Evolutionary conservation across 2,329 filamentous ascomycete species (phyloP), one percentile per base, ranked within the genome.

Genomic region (Chaetomiaceae sp.): DNA sequence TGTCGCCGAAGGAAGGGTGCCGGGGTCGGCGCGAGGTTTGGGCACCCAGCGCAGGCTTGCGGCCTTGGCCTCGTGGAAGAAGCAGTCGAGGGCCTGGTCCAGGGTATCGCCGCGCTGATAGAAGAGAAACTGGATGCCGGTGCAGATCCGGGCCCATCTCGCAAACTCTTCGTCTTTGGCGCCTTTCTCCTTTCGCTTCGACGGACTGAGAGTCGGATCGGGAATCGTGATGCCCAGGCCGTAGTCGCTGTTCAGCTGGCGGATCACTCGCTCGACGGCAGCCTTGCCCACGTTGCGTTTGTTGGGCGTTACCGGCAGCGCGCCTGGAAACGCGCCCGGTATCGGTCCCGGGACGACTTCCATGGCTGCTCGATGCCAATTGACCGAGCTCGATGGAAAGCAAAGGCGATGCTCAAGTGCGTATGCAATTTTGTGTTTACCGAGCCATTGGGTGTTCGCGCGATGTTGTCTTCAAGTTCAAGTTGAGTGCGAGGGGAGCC

Each of bases 191-290:
- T 54, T 57, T 3, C 62, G 62, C 8, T 54, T 43, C 2, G 47
- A 37, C 0, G 63, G 64, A 7, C 61, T 63, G 19, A 61, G 54
- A 12, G 15, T 51, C 7, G 37, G 49, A 23, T 64, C 61, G 3
- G 59, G 53, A 1, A 66, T 11, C 29, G 53, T 36, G 4, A 69
- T 46, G 17, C 61, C 66, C 1, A 70, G 51, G 15, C 57, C 59
- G 43, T 68, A 69, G 5, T 58, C 51, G 9, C 33, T 33, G 43
- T 70, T 69, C 5, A 70, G 51, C 4, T 42, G 15, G 1, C 53
- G 53, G 11, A 67, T 55, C 12, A 61, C 59, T 14, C 47, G 33
- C 9, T 59, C 59, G 39, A 64, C 55, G 0, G 51, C 51, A 19
- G 47, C 53, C 6, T 40, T 36, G 9, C 31, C 48, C 4, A 14